These are phyloP conservation scores for Jatropha curcas DNA, from an alignment of 345 rosid genomes.

Conservation along the genomic window DNA sequence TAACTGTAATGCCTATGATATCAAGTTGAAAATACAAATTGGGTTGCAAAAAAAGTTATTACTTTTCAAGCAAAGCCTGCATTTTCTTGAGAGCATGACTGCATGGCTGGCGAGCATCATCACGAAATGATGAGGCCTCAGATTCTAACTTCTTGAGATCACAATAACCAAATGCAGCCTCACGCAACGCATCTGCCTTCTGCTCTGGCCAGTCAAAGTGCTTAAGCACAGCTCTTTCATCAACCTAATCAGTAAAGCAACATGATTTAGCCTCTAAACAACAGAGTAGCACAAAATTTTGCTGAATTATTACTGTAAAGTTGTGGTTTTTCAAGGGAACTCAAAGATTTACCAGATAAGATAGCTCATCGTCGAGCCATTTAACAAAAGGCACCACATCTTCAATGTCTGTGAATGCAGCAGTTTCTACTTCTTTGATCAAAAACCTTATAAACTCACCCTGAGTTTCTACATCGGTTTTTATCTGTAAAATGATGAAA, in stretches of 20 bases:
- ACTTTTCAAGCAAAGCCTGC: conserved; percentile 95
- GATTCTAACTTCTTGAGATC: conserved; percentile 79
- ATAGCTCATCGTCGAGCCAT: conserved; percentile 96
- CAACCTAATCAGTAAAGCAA: conserved; percentile 47
- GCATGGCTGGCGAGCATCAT: conserved; percentile 63
- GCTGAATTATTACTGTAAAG: neutral
- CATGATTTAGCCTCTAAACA: neutral
- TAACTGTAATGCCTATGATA: neutral
- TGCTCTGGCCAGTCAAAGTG: conserved; percentile 95
- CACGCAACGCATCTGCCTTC: conserved; percentile 86
- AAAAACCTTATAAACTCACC: conserved; percentile 88
- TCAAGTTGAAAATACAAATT: neutral
- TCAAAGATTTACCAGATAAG: conserved; percentile 56
- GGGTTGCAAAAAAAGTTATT: neutral
- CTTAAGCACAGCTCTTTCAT: conserved; percentile 87
- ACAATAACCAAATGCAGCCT: conserved; percentile 91
- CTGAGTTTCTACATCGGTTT: conserved; percentile 93
- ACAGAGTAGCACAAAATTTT: too few species aligned
- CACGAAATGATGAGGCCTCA: conserved; percentile 78
- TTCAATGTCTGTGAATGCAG: conserved; percentile 73
- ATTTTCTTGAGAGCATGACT: conserved; percentile 81
- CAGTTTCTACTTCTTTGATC: conserved; percentile 85
- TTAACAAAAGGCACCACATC: conserved; percentile 95
- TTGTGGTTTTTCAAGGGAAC: neutral
- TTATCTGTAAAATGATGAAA: conserved; percentile 53